These are phyloP conservation scores for Spiromastix sp. DNA, from an alignment of 2,329 filamentous ascomycete species.

Conservation along the genomic window DNA sequence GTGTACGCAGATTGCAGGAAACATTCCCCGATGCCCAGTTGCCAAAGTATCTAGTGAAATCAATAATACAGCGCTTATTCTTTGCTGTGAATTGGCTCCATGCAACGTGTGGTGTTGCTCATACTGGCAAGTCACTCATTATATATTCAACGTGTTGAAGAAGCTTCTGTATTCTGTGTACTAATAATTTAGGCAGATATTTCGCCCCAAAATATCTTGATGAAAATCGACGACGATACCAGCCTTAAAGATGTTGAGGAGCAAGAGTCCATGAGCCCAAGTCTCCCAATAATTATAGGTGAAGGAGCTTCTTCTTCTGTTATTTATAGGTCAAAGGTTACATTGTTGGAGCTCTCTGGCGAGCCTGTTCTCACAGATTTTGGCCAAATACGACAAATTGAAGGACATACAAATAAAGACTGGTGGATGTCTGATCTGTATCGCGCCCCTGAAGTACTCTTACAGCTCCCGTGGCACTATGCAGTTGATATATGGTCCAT, in stretches of 20 bases:
- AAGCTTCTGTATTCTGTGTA: neutral
- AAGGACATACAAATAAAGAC: slow-evolving; percentile 6
- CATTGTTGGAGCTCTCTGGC: slow-evolving; percentile 9
- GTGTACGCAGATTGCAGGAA: slow-evolving; percentile 15
- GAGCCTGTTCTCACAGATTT: slow-evolving; percentile 17
- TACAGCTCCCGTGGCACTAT: slow-evolving; percentile 15
- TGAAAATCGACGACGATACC: slow-evolving; percentile 4
- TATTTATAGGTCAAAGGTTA: slow-evolving; percentile 9
- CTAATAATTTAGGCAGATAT: slow-evolving; percentile 8
- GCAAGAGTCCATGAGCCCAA: slow-evolving; percentile 5
- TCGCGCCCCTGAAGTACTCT: slow-evolving; percentile 16
- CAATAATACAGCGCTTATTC: slow-evolving; percentile 12
- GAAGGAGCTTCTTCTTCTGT: slow-evolving; percentile 1
- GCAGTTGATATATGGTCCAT: slow-evolving; percentile 18
- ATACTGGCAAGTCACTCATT: slow-evolving; percentile 13
- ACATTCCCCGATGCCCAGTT: slow-evolving; percentile 13
- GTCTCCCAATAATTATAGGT: slow-evolving; percentile 5
- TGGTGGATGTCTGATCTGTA: slow-evolving; percentile 19
- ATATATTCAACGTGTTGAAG: too few species aligned
- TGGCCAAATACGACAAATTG: slow-evolving; percentile 11
- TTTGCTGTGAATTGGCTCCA: slow-evolving; percentile 14
- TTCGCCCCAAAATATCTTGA: slow-evolving; percentile 10
- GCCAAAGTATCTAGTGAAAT: slow-evolving; percentile 12
- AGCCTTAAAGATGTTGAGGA: slow-evolving; percentile 9
- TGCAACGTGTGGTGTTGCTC: slow-evolving; percentile 10